Percentiles rank a stretch among this genome's conserved stretches.
Conservation (phyloP, 2,329 filamentous ascomycete genomes). For the Cladosporium velox region DNA sequence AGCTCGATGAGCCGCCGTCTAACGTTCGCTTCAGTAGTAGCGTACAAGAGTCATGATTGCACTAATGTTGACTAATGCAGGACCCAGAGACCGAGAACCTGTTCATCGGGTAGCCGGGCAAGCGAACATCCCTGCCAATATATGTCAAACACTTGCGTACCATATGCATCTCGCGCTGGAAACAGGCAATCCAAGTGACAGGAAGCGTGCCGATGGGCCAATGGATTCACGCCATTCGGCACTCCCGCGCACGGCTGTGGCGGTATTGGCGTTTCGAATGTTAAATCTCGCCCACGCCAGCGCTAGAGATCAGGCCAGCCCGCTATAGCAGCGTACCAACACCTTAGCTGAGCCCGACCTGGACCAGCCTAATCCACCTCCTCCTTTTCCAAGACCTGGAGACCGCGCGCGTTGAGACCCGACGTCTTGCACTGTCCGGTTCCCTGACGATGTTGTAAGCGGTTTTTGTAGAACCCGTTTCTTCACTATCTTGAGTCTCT, state of each 20-base stretch:
- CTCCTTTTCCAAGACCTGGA: constrained; percentile 15
- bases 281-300: constrained; percentile 7
- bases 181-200: background rate
- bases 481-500: background rate
- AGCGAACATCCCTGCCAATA: background rate
- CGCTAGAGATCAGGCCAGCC: constrained; percentile 1
- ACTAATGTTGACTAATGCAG: background rate
- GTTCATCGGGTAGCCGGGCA: constrained; percentile 1
- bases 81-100: background rate
- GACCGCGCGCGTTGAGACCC: background rate
- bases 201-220: background rate
- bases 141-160: constrained; percentile 2
- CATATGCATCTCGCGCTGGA: background rate
- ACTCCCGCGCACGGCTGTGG: constrained; percentile 2
- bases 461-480: constrained; percentile 3
- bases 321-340: background rate
- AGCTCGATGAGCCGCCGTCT: background rate
- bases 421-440: background rate
- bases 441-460: background rate
- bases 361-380: constrained; percentile 6
- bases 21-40: background rate
- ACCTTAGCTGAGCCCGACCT: background rate
- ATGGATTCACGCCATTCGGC: background rate
- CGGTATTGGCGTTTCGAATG: constrained; percentile 9
- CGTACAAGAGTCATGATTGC: constrained; percentile 1